These are phyloP conservation scores for Smittium culicis DNA, from an alignment of 371 early-diverging fungal species.

Conservation along the genomic window DNA sequence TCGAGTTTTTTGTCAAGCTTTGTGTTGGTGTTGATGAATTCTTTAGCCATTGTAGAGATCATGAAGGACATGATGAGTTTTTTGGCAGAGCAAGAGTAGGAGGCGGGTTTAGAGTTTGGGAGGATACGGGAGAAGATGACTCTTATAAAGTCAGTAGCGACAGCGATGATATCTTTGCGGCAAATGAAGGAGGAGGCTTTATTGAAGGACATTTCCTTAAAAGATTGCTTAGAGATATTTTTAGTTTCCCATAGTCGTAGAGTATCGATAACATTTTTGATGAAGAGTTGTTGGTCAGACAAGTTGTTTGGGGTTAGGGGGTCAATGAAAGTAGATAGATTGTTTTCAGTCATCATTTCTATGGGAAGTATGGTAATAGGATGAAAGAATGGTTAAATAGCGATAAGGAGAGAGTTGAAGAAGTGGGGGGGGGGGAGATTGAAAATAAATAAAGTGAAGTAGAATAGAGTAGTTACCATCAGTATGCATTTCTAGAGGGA, in stretches of 20 bases:
- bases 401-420: too few species aligned
- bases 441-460: too few species aligned
- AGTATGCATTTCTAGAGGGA: too few species aligned
- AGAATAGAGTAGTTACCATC: too few species aligned
- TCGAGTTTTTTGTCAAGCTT: neutral
- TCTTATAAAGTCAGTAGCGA: neutral
- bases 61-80: neutral
- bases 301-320: too few species aligned
- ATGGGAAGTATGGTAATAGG: too few species aligned
- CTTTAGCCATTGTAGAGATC: neutral
- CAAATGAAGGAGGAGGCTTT: neutral
- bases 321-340: too few species aligned
- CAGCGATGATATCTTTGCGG: neutral
- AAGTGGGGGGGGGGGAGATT: too few species aligned
- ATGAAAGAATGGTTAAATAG: too few species aligned
- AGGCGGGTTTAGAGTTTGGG: neutral
- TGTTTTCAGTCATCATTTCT: too few species aligned
- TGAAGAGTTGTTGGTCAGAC: too few species aligned
- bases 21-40: neutral
- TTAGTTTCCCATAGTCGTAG: neutral
- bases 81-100: neutral
- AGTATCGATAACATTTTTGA: too few species aligned
- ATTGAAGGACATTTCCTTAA: neutral
- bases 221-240: neutral
- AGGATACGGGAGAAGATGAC: neutral